A percentile compares a stretch with the other conserved stretches of the same genome.
These are phyloP conservation scores for Suaeda aralocaspica DNA, from an alignment of 148 eudicot genomes.

Conservation along the genomic window DNA sequence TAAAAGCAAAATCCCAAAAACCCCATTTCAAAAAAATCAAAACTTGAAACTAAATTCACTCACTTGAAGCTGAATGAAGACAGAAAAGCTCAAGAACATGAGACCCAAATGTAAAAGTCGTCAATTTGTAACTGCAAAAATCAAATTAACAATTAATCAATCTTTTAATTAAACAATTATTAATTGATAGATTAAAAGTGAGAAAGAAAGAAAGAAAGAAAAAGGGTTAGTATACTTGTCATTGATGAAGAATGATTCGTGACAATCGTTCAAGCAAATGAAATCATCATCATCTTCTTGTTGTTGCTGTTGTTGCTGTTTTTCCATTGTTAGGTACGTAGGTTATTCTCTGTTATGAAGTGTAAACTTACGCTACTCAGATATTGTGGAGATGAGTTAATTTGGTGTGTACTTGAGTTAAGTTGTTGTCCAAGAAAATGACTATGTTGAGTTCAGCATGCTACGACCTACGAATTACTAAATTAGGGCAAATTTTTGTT, in stretches of 20 bases:
- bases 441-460: no score
- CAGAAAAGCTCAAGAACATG: constrained; percentile 78
- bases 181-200: neutral
- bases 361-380: no score
- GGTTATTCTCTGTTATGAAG: neutral
- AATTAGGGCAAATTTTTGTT: no score
- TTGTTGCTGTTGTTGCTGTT: no score
- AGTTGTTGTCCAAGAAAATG: no score
- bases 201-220: neutral
- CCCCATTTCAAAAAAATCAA: no score
- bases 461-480: no score
- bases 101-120: constrained; percentile 79
- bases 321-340: constrained; percentile 20
- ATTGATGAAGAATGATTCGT: constrained; percentile 70
- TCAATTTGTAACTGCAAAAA: constrained; percentile 65
- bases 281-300: constrained; percentile 57
- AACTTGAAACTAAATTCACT: no score
- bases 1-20: no score
- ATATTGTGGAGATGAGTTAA: no score
- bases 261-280: constrained; percentile 46
- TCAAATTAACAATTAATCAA: neutral
- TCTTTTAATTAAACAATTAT: neutral
- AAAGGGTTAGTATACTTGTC: constrained; percentile 49
- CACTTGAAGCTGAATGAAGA: constrained; percentile 90
- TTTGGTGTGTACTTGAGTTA: no score